These are phyloP conservation scores for Posidonia oceanica DNA, from an alignment of 116 monocot genomes.

Conservation along the genomic window DNA sequence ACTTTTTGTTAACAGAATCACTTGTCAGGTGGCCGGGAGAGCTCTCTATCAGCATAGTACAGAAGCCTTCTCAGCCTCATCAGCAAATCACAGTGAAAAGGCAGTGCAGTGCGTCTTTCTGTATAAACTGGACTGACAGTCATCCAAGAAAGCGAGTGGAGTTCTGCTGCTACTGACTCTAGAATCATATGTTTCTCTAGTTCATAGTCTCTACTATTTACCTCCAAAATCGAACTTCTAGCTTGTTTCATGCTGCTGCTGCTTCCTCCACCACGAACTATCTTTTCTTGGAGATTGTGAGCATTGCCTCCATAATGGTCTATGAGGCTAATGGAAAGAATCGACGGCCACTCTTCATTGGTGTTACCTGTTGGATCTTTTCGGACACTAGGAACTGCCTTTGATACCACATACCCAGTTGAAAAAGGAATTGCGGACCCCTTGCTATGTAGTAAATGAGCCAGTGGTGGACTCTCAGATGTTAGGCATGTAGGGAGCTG, in stretches of 20 bases:
- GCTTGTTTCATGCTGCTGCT: slow-evolving; percentile 24
- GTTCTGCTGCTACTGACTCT: slow-evolving; percentile 75
- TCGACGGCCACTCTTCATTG: slow-evolving; percentile 63
- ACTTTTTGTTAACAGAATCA: not conserved
- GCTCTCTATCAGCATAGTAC: slow-evolving; percentile 64
- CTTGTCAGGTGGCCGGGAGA: slow-evolving; percentile 19
- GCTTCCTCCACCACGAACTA: slow-evolving; percentile 14
- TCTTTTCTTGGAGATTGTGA: slow-evolving; percentile 44
- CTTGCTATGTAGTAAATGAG: slow-evolving; percentile 91
- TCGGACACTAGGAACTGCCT: slow-evolving; percentile 40
- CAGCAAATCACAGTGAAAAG: slow-evolving; percentile 82
- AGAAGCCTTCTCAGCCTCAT: slow-evolving; percentile 64
- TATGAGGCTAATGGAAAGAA: slow-evolving; percentile 62
- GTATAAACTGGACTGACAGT: slow-evolving; percentile 64
- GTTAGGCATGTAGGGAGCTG: slow-evolving; percentile 89
- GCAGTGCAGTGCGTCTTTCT: slow-evolving; percentile 64
- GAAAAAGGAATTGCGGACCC: slow-evolving; percentile 73
- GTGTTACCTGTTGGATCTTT: slow-evolving; percentile 21
- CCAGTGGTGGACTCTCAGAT: slow-evolving; percentile 80
- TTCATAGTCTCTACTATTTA: slow-evolving; percentile 35
- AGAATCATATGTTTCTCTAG: slow-evolving; percentile 44
- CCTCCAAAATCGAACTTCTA: slow-evolving; percentile 29
- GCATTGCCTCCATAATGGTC: slow-evolving; percentile 67
- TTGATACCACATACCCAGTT: slow-evolving; percentile 64
- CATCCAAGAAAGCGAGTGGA: slow-evolving; percentile 83